Percentiles rank a stretch among this genome's conserved stretches.
phyloP scores from a whole-genome alignment of 768 basidiomycete species.

The Floccularia luteovirens region DNA sequence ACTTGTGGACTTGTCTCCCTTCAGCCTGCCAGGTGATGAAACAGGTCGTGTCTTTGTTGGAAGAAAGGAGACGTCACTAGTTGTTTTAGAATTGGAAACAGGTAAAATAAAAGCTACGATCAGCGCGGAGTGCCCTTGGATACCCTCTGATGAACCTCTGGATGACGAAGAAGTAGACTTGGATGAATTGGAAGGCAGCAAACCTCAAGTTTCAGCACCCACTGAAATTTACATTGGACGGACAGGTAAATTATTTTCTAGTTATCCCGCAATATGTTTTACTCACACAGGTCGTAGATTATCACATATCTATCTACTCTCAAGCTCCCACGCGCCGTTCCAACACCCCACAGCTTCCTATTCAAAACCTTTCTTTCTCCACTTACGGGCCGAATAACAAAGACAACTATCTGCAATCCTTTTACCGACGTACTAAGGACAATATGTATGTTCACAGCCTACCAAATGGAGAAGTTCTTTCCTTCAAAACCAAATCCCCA shows the following conservation, averaged over 20 bases:
- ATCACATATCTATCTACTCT: conserved; percentile 79
- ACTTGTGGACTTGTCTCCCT: conserved; percentile 87
- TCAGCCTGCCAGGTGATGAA: conserved; percentile 56
- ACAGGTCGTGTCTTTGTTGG: conserved; percentile 79
- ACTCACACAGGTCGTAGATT: conserved; percentile 44
- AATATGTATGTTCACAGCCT: conserved; percentile 75
- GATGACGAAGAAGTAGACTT: conserved; percentile 34
- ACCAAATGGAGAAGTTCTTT: conserved; percentile 71
- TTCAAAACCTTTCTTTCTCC: conserved; percentile 86
- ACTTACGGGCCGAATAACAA: conserved; percentile 90
- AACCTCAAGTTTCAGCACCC: conserved; percentile 24
- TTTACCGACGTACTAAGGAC: conserved; percentile 74
- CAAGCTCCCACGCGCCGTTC: conserved; percentile 27
- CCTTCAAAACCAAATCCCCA: conserved; percentile 44
- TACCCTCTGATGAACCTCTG: conserved; percentile 50
- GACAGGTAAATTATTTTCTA: conserved; percentile 23
- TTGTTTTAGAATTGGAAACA: conserved; percentile 71
- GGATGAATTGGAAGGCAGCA: conserved; percentile 36
- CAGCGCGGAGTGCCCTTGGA: conserved; percentile 74
- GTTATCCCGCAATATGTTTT: background rate
- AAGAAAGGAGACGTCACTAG: conserved; percentile 78
- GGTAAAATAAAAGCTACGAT: conserved; percentile 72
- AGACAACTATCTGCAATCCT: conserved; percentile 62
- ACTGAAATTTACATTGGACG: conserved; percentile 45
- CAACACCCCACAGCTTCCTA: conserved; percentile 25